Evolutionary conservation across 805 yeast genomes (phyloP).

Genomic region (Candida pseudofarinosa): DNA sequence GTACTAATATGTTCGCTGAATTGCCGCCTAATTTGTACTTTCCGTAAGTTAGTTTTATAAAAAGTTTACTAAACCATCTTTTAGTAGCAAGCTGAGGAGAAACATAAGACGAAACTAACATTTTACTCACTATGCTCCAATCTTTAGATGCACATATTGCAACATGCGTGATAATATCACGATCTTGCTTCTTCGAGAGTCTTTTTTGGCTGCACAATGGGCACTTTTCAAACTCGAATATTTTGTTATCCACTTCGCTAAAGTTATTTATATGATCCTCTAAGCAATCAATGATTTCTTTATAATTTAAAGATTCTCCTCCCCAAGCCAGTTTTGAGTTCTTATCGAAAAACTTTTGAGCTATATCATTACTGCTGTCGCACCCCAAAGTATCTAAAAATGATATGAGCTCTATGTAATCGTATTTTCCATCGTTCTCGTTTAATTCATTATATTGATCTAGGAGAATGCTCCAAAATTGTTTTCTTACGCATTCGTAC

Average conservation of each 20-base stretch:
- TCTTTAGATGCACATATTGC: constrained; percentile 81
- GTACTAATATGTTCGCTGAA: constrained; percentile 91
- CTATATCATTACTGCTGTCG: constrained; percentile 48
- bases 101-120: constrained; percentile 65
- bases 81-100: constrained; percentile 79
- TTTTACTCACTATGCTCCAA: constrained; percentile 64
- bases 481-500: constrained; percentile 57
- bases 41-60: constrained; percentile 85
- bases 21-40: constrained; percentile 77
- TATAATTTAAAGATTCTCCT: constrained; percentile 45
- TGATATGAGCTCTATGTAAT: constrained; percentile 57
- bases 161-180: constrained; percentile 79
- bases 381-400: constrained; percentile 64
- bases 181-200: constrained; percentile 47
- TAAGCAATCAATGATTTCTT: constrained; percentile 44
- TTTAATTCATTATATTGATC: constrained; percentile 44
- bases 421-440: constrained; percentile 37
- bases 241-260: constrained; percentile 25
- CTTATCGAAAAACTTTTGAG: constrained; percentile 48
- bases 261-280: constrained; percentile 33
- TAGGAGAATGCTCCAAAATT: constrained; percentile 66
- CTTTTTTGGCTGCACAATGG: constrained; percentile 74
- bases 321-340: constrained; percentile 47
- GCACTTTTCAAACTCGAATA: constrained; percentile 65
- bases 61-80: constrained; percentile 81